Base-by-base conservation (phyloP, 768 basidiomycete genomes). In the Lyophyllum semitale region DNA sequence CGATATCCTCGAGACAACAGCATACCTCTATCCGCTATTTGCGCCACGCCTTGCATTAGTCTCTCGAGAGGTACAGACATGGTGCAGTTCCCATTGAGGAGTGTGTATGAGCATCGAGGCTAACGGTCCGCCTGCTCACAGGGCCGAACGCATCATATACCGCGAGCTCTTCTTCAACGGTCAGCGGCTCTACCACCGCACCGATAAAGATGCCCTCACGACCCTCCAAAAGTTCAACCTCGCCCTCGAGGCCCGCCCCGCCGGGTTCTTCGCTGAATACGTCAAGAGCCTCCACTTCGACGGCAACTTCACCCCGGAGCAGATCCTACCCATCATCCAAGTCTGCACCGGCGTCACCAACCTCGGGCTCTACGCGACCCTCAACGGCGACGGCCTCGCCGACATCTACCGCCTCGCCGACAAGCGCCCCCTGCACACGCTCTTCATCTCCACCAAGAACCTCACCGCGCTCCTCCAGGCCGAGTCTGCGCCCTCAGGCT, bases 61-160 rank as follows among this genome's bases (percentile, higher is more conserved):
- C 18, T 65, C 64, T 9, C 50, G 55, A 4, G 54, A 59, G 2
- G 46, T 61, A 5, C 58, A 61, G 37, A 37, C 51, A n/a, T 63
- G 59, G 59, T 65, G 46, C 44, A n/a, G n/a, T n/a, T n/a, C n/a
- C n/a, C n/a, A n/a, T n/a, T n/a, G n/a, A n/a, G n/a, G 6, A 7
- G 25, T 26, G 22, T 2, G 4, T 30, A 20, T 25, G 22, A 32
- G 12, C 1, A n/a, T 29, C 32, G 17, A 22, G 22, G 35, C 30
- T 50, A 40, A 53, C 4, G 12, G 3, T 30, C 9, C 12, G 2
- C 27, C n/a, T 6, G 17, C 1, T 4, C 27, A 3, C 30, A 63
- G 63, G 63, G 57, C 62, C 3, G 63, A 64, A 41, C 59, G 52
- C 20, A 59, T 62, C 23, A 60, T 62, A 43, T 62, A 62, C 45